phyloP scores from a whole-genome alignment of 129 eudicot species.

The Flaveria brownii region DNA sequence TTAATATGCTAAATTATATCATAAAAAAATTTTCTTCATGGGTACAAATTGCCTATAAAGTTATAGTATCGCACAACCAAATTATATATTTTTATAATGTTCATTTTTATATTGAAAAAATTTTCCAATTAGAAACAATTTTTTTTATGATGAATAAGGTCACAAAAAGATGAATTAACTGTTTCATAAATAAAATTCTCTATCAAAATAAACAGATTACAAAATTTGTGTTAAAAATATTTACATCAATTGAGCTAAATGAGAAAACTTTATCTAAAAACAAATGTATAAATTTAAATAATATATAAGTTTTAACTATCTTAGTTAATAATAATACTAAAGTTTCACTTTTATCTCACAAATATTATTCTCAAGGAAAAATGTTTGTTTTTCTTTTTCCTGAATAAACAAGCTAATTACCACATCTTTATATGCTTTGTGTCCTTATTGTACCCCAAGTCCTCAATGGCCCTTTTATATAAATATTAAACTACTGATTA shows the following conservation, averaged over 20 bases:
- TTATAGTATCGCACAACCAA: no score
- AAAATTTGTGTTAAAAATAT: no score
- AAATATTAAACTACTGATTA: slow-evolving; percentile 33
- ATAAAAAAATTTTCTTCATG: background rate
- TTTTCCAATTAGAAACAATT: no score
- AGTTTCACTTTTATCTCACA: background rate
- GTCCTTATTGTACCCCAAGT: background rate
- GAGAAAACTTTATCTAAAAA: background rate
- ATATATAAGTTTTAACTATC: no score
- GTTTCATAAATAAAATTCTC: no score
- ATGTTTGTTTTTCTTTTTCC: background rate
- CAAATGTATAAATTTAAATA: no score
- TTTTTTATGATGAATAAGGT: no score
- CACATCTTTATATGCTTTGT: background rate
- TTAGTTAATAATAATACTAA: background rate
- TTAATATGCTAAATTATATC: no score
- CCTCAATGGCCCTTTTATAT: slow-evolving; percentile 25
- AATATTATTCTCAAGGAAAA: background rate
- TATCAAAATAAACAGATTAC: no score
- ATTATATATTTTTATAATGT: no score
- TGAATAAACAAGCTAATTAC: background rate
- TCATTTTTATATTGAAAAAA: no score
- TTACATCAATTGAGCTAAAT: background rate
- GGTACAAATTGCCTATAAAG: background rate
- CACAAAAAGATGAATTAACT: no score